Evolutionary conservation across 768 basidiomycete genomes (phyloP).

Genomic region (Mycena capillaripes): DNA sequence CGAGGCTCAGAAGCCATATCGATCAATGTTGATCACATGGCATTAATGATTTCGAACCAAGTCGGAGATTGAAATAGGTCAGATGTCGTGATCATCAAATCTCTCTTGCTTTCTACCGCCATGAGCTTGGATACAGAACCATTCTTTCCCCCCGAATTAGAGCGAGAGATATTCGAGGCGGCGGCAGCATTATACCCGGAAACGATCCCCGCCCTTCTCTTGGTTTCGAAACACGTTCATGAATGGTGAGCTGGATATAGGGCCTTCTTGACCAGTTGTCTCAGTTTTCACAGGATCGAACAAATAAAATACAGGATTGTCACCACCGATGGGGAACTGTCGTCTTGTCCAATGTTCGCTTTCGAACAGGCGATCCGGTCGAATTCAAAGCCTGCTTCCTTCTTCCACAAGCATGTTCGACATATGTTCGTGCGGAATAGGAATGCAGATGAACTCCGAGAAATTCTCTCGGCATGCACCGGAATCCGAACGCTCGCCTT

Average conservation of each 20-base stretch:
- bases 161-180: background rate
- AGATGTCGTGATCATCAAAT: too few species aligned
- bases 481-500: background rate
- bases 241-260: background rate
- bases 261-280: background rate
- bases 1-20: too few species aligned
- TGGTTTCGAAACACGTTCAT: background rate
- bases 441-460: background rate
- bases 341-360: background rate
- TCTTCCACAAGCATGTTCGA: background rate
- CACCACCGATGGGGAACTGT: background rate
- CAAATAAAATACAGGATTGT: background rate
- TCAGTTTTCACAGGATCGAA: background rate
- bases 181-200: background rate
- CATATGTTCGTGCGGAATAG: background rate
- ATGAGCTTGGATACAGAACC: background rate
- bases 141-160: background rate
- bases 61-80: too few species aligned
- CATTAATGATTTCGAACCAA: too few species aligned
- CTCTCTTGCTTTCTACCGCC: too few species aligned
- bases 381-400: background rate
- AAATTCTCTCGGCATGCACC: background rate
- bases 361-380: background rate
- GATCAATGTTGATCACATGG: too few species aligned
- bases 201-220: background rate